Base-by-base conservation (phyloP, 441 rosid genomes). In the Jatropha multifida region DNA sequence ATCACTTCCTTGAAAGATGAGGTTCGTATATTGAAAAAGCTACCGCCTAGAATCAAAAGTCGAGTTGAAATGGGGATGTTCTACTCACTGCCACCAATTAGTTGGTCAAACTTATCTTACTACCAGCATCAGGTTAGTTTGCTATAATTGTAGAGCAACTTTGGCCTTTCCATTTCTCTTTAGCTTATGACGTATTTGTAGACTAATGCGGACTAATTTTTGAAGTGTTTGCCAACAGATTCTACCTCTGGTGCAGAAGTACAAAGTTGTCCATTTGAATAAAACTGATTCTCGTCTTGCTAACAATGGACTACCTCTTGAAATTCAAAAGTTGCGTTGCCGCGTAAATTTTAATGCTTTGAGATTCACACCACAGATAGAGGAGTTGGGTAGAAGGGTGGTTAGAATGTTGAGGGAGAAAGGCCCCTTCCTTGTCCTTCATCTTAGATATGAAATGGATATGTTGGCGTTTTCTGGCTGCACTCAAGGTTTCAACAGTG, bases 381-480 rank as follows among this genome's bases (percentile, higher is more conserved):
- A 93, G 86, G 93, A 93, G 74, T 79, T 93, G 66, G 96, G 97
- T 71, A 85, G 83, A 85, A 85, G 84, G 82, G 92, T 91, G 42
- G 83, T 93, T 63, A 80, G 65, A 78, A 86, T 91, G 75, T 78
- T 93, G 46, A 90, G 89, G 80, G 85, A 85, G 80, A 88, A 83
- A 74, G 97, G 94, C 51, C 94, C 89, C 40, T 93, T 93, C 74
- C 83, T 91, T 1, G 96, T 91, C n/a, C 89, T 92, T 69, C 97
- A 92, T 76, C 96, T 92, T 27, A 83, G 97, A 80, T 92, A 90
- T 77, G 97, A 92, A 83, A 92, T 91, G 96, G 97, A 92, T 79
- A 92, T 92, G 97, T 59, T 92, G 74, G 96, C 97, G 27, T 92
- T 92, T 79, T 92, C 97, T 55, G 97, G 97, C 75, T 92, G 97